These are phyloP conservation scores for Blastocystis sp. DNA, from an alignment of 352 stramenopile species.

Conservation along the genomic window DNA sequence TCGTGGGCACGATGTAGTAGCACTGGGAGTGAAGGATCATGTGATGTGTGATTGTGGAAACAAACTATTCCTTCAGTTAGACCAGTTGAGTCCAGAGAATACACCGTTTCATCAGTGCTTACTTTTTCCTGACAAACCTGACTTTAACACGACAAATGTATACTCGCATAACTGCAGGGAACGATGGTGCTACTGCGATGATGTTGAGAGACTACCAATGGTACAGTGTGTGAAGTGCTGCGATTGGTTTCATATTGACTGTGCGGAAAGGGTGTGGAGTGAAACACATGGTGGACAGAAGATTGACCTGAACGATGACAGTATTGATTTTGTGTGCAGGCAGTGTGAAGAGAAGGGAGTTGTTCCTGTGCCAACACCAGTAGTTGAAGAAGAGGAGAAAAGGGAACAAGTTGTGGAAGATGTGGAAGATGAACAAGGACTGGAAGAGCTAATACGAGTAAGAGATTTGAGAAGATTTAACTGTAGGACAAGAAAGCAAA, in stretches of 20 bases:
- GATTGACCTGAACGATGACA: slow-evolving; percentile 33
- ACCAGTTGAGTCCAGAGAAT: not conserved
- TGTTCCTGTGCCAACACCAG: not conserved
- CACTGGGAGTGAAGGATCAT: slow-evolving; percentile 51
- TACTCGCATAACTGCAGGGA: slow-evolving; percentile 62
- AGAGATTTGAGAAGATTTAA: not conserved
- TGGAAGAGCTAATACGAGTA: not conserved
- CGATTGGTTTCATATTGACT: slow-evolving; percentile 61
- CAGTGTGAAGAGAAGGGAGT: not conserved
- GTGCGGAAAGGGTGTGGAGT: not conserved
- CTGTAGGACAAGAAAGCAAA: not conserved
- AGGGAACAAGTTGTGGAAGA: not conserved
- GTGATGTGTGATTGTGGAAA: slow-evolving; percentile 62
- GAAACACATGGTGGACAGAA: not conserved
- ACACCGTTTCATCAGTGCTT: not conserved
- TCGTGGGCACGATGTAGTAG: slow-evolving; percentile 55
- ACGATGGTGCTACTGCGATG: slow-evolving; percentile 62
- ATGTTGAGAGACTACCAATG: slow-evolving; percentile 50
- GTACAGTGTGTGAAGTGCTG: slow-evolving; percentile 58
- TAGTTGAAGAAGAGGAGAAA: not conserved
- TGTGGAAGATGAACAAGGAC: not conserved
- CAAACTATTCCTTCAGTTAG: slow-evolving; percentile 6
- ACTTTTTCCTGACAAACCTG: slow-evolving; percentile 5
- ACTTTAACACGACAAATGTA: not conserved
- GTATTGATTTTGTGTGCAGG: not conserved